Evolutionary conservation across 148 eudicot species (phyloP), one percentile per base, ranked within the genome.

Genomic region (Oxyria digyna): DNA sequence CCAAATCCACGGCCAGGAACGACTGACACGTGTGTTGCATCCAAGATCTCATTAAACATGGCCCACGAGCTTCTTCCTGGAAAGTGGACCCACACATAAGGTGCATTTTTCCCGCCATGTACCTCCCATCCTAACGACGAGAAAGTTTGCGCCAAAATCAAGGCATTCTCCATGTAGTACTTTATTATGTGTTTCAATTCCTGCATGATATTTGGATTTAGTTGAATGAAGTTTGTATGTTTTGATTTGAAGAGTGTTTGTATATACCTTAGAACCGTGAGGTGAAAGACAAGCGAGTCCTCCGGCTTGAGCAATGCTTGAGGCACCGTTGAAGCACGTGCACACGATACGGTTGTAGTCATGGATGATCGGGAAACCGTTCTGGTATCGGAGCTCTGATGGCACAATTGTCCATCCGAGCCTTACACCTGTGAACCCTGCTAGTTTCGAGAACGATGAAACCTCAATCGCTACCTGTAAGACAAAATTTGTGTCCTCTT

Each of bases 371-470:
- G 89, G 90, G 27, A 85, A 81, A 4, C 86, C 87, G 65, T 87
- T 81, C 21, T 83, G 79, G 59, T 79, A 88, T 4, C 74, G 35
- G n/a, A 91, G 85, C 50, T 87, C 85, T 15, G 82, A 75, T 0
- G 92, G 96, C 13, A 91, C 89, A 68, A 91, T 86, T 6, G 97
- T 88, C 97, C 97, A 87, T 23, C 92, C 92, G 0, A 91, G 85
- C 37, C 92, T 82, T 20, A 88, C 86, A 4, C 97, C 92, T 0
- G 97, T 87, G 81, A 91, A 91, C 29, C 96, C 92, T 10, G 89
- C 97, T 12, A 85, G 69, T 74, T 91, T 87, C 46, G 97, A 88
- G 82, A 87, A 91, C 1, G 97, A 88, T 8, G 89, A 85, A 14
- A 91, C 79, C 77, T 91, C 97, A 13, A 88, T 88, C 14, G 97